Conservation (phyloP, 2,329 filamentous ascomycete species). For the Pestalotiopsis sp. region DNA sequence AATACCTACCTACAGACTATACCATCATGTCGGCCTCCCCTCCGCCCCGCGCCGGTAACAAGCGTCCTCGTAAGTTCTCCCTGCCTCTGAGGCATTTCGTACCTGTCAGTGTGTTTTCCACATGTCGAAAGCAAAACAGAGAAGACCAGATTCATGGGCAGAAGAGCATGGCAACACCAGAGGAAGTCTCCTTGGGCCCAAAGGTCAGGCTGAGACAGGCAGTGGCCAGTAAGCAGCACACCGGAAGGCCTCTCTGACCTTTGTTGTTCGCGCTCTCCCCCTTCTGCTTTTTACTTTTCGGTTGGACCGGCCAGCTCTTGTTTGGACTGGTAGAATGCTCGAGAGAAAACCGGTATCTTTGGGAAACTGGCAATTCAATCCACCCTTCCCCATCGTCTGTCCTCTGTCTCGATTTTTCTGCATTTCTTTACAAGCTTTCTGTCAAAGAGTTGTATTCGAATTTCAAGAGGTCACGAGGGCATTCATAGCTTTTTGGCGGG, state of each 20-base stretch:
- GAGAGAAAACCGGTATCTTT: too few species aligned
- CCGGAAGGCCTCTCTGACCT: too few species aligned
- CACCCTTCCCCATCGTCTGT: too few species aligned
- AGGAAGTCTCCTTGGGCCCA: too few species aligned
- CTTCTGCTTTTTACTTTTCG: too few species aligned
- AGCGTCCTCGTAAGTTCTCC: conserved; percentile 32
- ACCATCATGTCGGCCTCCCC: conserved; percentile 13
- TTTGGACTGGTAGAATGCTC: too few species aligned
- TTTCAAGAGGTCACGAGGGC: background rate
- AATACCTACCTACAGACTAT: background rate
- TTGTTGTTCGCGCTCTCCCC: too few species aligned
- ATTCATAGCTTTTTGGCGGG: background rate
- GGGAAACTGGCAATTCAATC: too few species aligned
- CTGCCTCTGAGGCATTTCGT: background rate
- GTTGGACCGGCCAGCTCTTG: too few species aligned
- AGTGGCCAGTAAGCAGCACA: too few species aligned
- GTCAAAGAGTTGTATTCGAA: background rate
- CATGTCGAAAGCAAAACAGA: conserved; percentile 11
- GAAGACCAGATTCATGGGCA: background rate
- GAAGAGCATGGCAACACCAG: background rate
- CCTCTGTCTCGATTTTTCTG: background rate
- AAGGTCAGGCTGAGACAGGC: too few species aligned
- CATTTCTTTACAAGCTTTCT: background rate
- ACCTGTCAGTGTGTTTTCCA: background rate
- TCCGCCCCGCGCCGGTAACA: conserved; percentile 28